These are phyloP conservation scores for Psilocybe azurescens DNA, from an alignment of 768 basidiomycete genomes.

Conservation along the genomic window DNA sequence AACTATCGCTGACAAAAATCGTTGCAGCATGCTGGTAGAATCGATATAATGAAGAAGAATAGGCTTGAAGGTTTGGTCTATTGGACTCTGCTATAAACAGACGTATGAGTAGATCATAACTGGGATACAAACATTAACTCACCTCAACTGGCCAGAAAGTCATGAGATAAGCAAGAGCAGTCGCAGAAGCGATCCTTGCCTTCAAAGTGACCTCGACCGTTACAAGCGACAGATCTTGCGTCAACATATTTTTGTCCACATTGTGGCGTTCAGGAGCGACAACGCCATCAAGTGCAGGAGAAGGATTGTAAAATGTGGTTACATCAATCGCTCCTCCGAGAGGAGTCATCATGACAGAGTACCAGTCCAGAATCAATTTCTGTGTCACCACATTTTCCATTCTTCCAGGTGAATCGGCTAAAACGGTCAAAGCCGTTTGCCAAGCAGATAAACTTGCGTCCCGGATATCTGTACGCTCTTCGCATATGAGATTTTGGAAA, in stretches of 20 bases:
- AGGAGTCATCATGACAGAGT: constrained; percentile 87
- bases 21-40: constrained; percentile 92
- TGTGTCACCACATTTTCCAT: constrained; percentile 61
- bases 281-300: constrained; percentile 50
- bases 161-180: constrained; percentile 75
- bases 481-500: constrained; percentile 92
- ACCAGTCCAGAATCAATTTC: constrained; percentile 80
- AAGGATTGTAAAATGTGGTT: constrained; percentile 69
- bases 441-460: constrained; percentile 75
- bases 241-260: constrained; percentile 95
- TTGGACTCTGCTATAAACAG: constrained; percentile 34
- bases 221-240: constrained; percentile 87
- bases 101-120: background rate
- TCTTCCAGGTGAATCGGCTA: constrained; percentile 49
- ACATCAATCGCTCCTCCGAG: constrained; percentile 80
- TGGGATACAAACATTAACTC: constrained; percentile 23
- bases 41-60: constrained; percentile 81
- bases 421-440: constrained; percentile 67
- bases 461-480: constrained; percentile 88
- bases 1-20: constrained; percentile 83
- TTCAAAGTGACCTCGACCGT: constrained; percentile 76
- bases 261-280: constrained; percentile 77
- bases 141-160: constrained; percentile 71
- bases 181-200: constrained; percentile 79
- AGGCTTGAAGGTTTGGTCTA: constrained; percentile 74